These are phyloP conservation scores for Mychonastes homosphaera DNA, from an alignment of 139 green algal species.

Conservation along the genomic window DNA sequence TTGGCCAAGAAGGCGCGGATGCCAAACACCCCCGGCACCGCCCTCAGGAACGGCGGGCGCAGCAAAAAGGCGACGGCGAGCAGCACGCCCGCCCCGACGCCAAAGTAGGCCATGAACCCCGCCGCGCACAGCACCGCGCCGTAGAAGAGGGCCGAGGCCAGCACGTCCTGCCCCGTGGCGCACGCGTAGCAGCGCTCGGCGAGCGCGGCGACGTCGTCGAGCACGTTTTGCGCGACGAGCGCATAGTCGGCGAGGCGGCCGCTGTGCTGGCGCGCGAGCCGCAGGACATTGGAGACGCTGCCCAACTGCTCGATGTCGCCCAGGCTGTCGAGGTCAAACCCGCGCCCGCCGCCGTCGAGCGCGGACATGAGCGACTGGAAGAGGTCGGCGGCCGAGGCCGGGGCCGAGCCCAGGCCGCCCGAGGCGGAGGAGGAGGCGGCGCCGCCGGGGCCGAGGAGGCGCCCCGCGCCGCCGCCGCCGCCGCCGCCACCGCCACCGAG, in stretches of 20 bases:
- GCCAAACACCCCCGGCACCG: conserved; percentile 13
- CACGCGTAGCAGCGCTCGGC: conserved; percentile 16
- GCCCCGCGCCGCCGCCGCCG: no score
- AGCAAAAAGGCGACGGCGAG: conserved; percentile 12
- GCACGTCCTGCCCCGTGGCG: conserved; percentile 10
- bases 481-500: no score
- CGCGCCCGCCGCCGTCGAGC: no score
- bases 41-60: conserved; percentile 15
- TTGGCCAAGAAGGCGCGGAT: conserved; percentile 12
- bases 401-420: not conserved
- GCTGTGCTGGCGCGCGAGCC: conserved; percentile 12
- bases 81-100: conserved; percentile 8
- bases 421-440: not conserved
- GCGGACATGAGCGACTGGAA: no score
- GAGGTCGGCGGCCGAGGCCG: not conserved
- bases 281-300: conserved; percentile 1
- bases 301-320: conserved; percentile 12
- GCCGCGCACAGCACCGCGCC: not conserved
- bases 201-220: conserved; percentile 10
- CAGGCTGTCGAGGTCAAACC: no score
- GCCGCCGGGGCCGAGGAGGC: conserved; percentile 1
- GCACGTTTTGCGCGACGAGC: conserved; percentile 16
- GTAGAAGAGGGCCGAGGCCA: conserved; percentile 7
- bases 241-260: conserved; percentile 1
- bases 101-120: conserved; percentile 3